Evolutionary conservation across 805 yeast species (phyloP), one percentile per base, ranked within the genome.

Genomic region (baker's yeast (Saccharomyces cerevisiae)): DNA sequence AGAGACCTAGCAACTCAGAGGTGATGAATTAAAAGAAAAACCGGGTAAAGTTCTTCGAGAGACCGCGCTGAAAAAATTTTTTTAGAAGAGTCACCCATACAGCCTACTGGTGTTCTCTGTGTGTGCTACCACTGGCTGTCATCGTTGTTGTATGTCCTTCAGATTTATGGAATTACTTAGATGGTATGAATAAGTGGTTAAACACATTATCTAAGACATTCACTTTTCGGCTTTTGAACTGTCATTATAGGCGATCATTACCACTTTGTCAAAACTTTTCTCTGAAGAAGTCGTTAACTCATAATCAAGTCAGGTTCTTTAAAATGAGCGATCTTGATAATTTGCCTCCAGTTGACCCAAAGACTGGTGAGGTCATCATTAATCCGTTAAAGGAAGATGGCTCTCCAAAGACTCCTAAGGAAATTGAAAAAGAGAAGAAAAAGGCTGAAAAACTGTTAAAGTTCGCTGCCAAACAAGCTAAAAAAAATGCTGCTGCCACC

Each of bases 391-490:
- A 70, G 57, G 74, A 65, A 57, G 74, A 69, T 57, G 73, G 73
- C 59, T 78, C 76, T 63, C 81, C 76, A 46, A 87, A 86, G 73
- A 83, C 89, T 46, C 85, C 85, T 57, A 87, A 87, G 69, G 89
- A 87, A 73, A 76, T 88, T 52, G 96, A 89, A 70, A 89, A 87
- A 67, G 96, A 89, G 76, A 79, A 85, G 67, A 84, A 89, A 77
- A 82, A 88, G 78, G 91, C 96, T 59, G 94, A 89, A 76, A 85
- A 89, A 70, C 74, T 88, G 64, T 86, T 94, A 71, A 84, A 89
- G 72, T 89, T 91, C 73, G 80, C 84, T 64, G 96, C 98, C 55
- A 83, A 85, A 65, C 79, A 87, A 73, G 74, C 87, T 70, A 86
- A 90, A 72, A 81, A 87, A 70, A 60, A 66, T 21, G 66, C 63